A percentile compares a stretch with the other conserved stretches of the same genome.
Conservation (phyloP, 1,284 basidiomycete genomes). For the Macrocybe sp. region DNA sequence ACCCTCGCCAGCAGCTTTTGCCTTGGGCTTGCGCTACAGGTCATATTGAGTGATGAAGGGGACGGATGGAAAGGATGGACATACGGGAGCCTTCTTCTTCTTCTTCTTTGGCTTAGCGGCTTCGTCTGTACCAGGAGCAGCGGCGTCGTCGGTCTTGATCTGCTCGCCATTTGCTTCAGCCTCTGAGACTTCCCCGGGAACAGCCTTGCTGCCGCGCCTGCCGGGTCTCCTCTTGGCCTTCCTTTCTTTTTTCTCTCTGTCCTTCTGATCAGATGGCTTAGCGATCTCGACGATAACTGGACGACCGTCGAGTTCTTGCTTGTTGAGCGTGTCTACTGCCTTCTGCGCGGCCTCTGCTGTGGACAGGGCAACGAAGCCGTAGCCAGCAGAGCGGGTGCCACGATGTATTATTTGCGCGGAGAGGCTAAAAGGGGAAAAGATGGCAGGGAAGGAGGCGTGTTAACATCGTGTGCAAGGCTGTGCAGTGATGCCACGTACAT, state of each 20-base stretch:
- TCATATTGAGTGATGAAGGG: conserved; percentile 12
- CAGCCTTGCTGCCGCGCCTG: conserved; percentile 77
- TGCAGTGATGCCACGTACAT: conserved; percentile 59
- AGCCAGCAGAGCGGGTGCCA: conserved; percentile 79
- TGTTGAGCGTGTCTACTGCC: conserved; percentile 84
- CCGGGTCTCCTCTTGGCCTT: conserved; percentile 72
- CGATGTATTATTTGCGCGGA: conserved; percentile 80
- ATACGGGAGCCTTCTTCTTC: conserved; percentile 64
- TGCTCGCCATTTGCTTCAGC: conserved; percentile 79
- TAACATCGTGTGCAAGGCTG: conserved; percentile 23
- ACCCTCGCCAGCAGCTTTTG: conserved; percentile 41
- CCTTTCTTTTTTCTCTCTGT: conserved; percentile 74
- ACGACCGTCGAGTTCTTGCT: conserved; percentile 84
- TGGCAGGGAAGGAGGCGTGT: conserved; percentile 8
- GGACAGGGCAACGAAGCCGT: conserved; percentile 86
- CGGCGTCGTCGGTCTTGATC: conserved; percentile 43
- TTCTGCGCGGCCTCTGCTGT: conserved; percentile 79
- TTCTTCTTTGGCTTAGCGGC: conserved; percentile 76
- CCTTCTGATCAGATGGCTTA: conserved; percentile 83
- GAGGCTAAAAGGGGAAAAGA: conserved; percentile 36
- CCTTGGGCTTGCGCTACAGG: conserved; percentile 57
- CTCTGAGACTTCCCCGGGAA: conserved; percentile 80
- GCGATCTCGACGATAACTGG: conserved; percentile 86
- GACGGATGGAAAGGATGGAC: conserved; percentile 24
- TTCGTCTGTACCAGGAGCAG: conserved; percentile 42